phyloP scores from a whole-genome alignment of 2,329 filamentous ascomycete species.

The Apiospora kogelbergensis region DNA sequence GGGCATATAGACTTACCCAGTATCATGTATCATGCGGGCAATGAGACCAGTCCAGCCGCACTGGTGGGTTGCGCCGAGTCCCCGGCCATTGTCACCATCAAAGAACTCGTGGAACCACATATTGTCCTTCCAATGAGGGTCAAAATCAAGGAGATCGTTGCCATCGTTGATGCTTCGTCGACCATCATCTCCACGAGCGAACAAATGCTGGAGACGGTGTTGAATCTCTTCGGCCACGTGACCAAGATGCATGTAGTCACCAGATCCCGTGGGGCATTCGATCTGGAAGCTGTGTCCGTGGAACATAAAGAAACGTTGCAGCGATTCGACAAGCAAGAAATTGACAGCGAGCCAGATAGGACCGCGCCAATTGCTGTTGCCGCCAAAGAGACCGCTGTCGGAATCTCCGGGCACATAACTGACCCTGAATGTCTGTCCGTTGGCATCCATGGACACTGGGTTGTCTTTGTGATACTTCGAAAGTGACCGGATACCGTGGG shows the following conservation, averaged over 20 bases:
- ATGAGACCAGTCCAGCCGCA: conserved; percentile 96
- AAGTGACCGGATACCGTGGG: conserved; percentile 86
- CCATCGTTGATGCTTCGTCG: conserved; percentile 85
- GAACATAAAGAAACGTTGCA: conserved; percentile 96
- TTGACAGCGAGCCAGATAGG: conserved; percentile 97
- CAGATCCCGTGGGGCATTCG: conserved; percentile 90
- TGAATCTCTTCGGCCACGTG: conserved; percentile 95
- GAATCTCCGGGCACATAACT: conserved; percentile 94
- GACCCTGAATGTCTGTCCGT: conserved; percentile 85
- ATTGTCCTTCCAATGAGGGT: conserved; percentile 89
- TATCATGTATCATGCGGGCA: conserved; percentile 96
- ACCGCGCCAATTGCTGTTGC: conserved; percentile 97
- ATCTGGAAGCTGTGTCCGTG: conserved; percentile 87
- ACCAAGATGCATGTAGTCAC: conserved; percentile 92
- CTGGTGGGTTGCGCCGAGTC: conserved; percentile 89
- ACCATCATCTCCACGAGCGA: conserved; percentile 80
- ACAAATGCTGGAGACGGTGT: conserved; percentile 89
- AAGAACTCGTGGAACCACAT: conserved; percentile 99
- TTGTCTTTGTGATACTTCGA: conserved; percentile 90
- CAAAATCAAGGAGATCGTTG: conserved; percentile 83
- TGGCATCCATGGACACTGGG: conserved; percentile 93
- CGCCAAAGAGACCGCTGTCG: conserved; percentile 90
- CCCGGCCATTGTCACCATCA: conserved; percentile 86
- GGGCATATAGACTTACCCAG: conserved; percentile 64
- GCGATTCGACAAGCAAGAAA: conserved; percentile 87